Evolutionary conservation across 257 asterid species (phyloP).

Genomic region (Solanum piurae): DNA sequence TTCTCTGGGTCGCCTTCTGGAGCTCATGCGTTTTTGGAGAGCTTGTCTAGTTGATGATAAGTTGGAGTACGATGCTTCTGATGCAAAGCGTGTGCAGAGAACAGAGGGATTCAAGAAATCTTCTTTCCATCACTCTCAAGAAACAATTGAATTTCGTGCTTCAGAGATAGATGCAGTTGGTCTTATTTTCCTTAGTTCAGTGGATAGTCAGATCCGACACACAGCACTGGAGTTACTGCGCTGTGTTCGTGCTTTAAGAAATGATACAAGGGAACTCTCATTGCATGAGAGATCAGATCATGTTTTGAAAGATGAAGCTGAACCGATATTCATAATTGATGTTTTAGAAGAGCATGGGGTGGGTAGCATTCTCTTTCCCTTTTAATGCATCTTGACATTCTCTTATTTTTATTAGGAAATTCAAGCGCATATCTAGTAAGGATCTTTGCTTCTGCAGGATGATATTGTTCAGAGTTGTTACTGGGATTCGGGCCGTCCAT

Average conservation of each 20-base stretch:
- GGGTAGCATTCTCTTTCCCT: conserved; percentile 15
- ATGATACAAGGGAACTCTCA: conserved; percentile 68
- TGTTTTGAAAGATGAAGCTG: conserved; percentile 57
- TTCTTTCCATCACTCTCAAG: conserved; percentile 68
- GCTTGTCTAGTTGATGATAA: conserved; percentile 77
- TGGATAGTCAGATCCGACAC: conserved; percentile 97
- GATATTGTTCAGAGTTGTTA: conserved; percentile 99
- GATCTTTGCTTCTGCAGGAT: conserved; percentile 43
- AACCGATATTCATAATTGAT: conserved; percentile 93
- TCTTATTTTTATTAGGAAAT: neutral
- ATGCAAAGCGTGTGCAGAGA: conserved; percentile 70
- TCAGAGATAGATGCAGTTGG: conserved; percentile 98
- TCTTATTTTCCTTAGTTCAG: conserved; percentile 93
- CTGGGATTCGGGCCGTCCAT: conserved; percentile 93
- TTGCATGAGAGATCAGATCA: conserved; percentile 52
- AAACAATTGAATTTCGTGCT: conserved; percentile 80
- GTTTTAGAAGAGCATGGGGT: conserved; percentile 99
- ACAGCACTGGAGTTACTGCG: conserved; percentile 96
- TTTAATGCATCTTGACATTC: neutral
- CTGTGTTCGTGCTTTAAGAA: conserved; percentile 83
- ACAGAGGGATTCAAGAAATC: conserved; percentile 84
- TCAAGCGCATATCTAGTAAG: conserved; percentile 4
- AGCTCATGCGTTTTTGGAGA: conserved; percentile 97
- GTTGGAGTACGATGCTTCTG: conserved; percentile 42
- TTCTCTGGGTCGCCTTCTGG: conserved; percentile 92